Base-by-base conservation (phyloP, 2,329 filamentous ascomycete species). In the Lasiodiplodia theobromae region DNA sequence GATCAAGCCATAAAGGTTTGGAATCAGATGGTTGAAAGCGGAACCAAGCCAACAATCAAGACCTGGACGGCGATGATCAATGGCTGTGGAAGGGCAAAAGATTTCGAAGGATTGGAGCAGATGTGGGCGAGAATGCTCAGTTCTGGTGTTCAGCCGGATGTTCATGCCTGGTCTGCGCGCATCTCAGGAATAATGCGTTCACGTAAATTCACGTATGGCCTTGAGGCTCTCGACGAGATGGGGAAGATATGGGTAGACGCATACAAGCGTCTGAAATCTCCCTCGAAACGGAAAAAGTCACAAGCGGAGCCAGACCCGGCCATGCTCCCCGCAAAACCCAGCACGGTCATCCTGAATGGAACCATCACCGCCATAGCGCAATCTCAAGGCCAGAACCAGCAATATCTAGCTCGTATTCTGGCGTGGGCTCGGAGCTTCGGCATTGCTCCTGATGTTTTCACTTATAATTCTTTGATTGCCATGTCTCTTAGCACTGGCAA, bases 1-100 rank as follows among this genome's bases (percentile, higher is more conserved):
- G 72, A 80, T 38, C 74, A 77, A 12, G 84, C 86, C 0, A 80
- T 88, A n/a, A 79, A 84, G 34, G 81, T 87, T 3, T 89, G 87
- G 87, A 87, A 87, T 68, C 77, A 83, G 69, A 86, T 88, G 84
- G 74, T 85, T 16, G 76, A 80, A 53, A 78, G 86, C 64, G 87
- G 86, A 1, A 75, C 91, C 37, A 77, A 81, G 68, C 90, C 92
- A 16, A 89, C 85, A 7, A 73, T 90, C 67, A 85, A 82, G 72
- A 91, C 92, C 0, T 96, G 91, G 87, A 91, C 89, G 49, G 82
- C 87, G 53, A 91, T 96, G 86, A 87, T 96, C 72, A 84, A 87
- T 68, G 92, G 92, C 1, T 93, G 89, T 78, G 87, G 86, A 74
- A 84, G 83, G 62, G 84, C 87, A 62, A 83, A 84, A 66, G 89